Conservation (phyloP, 208 protist genomes). For the Phytomonas serpens region DNA sequence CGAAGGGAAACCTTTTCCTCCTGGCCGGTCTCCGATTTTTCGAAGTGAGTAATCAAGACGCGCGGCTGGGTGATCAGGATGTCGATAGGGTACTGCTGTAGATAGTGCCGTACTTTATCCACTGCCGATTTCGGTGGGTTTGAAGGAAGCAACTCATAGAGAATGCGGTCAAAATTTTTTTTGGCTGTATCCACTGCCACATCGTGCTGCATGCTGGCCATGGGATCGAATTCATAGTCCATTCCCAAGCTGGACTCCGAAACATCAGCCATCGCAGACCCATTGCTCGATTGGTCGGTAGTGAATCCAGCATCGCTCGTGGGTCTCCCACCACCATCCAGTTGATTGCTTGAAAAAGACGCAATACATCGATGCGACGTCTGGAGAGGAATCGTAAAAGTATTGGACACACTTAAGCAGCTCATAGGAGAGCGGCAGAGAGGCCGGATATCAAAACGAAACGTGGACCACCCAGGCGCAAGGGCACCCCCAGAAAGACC, state of each 20-base stretch:
- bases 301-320: background rate
- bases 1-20: conserved; percentile 59
- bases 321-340: background rate
- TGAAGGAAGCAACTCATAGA: conserved; percentile 35
- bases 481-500: background rate
- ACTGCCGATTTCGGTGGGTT: conserved; percentile 35
- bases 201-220: conserved; percentile 66
- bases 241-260: conserved; percentile 7
- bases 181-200: conserved; percentile 54
- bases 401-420: background rate
- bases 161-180: conserved; percentile 43
- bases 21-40: conserved; percentile 54
- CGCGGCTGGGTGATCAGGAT: conserved; percentile 44
- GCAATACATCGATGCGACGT: background rate
- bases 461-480: background rate
- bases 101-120: conserved; percentile 49
- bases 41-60: conserved; percentile 82
- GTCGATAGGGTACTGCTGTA: conserved; percentile 75
- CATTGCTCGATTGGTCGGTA: background rate
- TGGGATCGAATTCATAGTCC: conserved; percentile 76
- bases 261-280: background rate
- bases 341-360: background rate
- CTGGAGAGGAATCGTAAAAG: background rate
- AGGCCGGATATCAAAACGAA: background rate
- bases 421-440: background rate